A percentile compares a stretch with the other conserved stretches of the same genome.
Conservation (phyloP, 306 rosid genomes). For the Ormosia emarginata region DNA sequence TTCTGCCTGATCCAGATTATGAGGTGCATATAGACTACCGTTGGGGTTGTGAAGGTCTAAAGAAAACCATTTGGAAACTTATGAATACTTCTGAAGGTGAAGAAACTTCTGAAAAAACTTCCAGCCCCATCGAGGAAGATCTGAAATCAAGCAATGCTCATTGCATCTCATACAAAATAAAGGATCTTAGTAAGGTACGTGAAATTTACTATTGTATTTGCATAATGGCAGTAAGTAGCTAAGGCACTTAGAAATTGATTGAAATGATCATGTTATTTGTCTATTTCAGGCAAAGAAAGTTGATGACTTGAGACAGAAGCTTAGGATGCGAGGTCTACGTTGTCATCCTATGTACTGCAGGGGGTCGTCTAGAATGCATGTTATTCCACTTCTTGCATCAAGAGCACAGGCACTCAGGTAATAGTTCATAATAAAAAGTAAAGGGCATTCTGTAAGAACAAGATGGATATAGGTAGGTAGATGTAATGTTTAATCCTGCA, state of each 20-base stretch:
- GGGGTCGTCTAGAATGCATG: constrained; percentile 55
- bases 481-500: background rate
- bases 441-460: background rate
- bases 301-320: constrained; percentile 70
- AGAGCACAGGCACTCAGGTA: constrained; percentile 77
- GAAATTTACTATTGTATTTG: background rate
- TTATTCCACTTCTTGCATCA: constrained; percentile 65
- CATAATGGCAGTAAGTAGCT: background rate
- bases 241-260: background rate
- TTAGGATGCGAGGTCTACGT: constrained; percentile 68
- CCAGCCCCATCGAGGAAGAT: constrained; percentile 43
- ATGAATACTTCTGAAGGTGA: constrained; percentile 42
- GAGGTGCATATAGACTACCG: constrained; percentile 61
- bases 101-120: constrained; percentile 4
- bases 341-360: constrained; percentile 78
- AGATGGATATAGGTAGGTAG: background rate
- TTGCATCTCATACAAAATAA: constrained; percentile 58
- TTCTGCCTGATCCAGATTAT: constrained; percentile 63
- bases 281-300: constrained; percentile 52
- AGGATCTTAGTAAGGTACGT: constrained; percentile 49
- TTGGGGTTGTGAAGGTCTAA: constrained; percentile 66
- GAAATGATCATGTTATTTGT: background rate
- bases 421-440: background rate
- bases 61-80: constrained; percentile 57
- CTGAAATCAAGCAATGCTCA: constrained; percentile 52